Conservation (phyloP, 1,284 basidiomycete species). For the Ceratobasidium sp. region DNA sequence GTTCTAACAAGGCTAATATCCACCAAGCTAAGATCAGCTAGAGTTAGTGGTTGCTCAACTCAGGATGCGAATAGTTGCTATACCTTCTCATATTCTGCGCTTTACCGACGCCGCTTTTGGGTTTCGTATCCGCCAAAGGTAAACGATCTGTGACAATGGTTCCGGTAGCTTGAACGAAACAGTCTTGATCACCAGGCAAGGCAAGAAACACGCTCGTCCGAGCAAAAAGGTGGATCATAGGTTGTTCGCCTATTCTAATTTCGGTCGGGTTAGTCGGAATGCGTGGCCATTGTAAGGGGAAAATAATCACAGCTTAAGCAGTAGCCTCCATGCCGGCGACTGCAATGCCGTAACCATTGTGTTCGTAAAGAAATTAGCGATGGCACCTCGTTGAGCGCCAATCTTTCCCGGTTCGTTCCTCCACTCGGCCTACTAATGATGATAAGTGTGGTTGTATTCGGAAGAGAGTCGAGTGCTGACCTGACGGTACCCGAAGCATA, state of each 20-base stretch:
- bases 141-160: conserved; percentile 69
- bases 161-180: conserved; percentile 84
- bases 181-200: conserved; percentile 74
- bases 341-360: conserved; percentile 79
- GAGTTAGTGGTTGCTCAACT: not conserved
- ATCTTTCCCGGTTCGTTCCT: conserved; percentile 53
- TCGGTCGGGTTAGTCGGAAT: conserved; percentile 1
- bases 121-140: not conserved
- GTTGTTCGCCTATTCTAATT: conserved; percentile 75
- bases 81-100: conserved; percentile 19
- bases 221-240: conserved; percentile 80
- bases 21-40: conserved; percentile 53
- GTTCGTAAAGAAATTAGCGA: conserved; percentile 78
- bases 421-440: conserved; percentile 53
- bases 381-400: conserved; percentile 57
- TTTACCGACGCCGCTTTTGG: not conserved
- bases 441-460: not conserved
- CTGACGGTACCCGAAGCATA: conserved; percentile 75
- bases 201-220: conserved; percentile 79
- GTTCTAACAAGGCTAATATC: conserved; percentile 71
- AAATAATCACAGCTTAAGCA: conserved; percentile 70
- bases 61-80: not conserved
- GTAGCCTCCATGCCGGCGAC: conserved; percentile 73
- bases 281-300: not conserved
- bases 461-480: conserved; percentile 59